A percentile compares a stretch with the other conserved stretches of the same genome.
Conservation (phyloP, 2,329 filamentous ascomycete species). For the Colletotrichum eleusines region DNA sequence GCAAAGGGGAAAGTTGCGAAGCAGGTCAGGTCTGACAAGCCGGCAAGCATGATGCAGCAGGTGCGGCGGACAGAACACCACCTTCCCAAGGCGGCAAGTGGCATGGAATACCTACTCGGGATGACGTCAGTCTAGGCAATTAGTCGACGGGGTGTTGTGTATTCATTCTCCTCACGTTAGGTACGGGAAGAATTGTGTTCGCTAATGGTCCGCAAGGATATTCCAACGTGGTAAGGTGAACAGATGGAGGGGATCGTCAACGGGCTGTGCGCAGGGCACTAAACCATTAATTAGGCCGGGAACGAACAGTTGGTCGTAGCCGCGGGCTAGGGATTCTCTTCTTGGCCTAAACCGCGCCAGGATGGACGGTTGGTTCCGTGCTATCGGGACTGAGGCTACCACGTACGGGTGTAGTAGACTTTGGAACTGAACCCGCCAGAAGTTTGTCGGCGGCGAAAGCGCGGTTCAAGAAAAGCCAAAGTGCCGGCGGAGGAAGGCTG, state of each 20-base stretch:
- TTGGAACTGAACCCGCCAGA: background rate
- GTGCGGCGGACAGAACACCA: conserved; percentile 17
- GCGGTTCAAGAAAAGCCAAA: background rate
- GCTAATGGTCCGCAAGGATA: background rate
- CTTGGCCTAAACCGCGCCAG: conserved; percentile 24
- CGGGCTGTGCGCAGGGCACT: too few species aligned
- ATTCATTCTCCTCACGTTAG: background rate
- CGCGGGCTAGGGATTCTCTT: conserved; percentile 1
- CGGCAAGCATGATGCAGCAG: background rate
- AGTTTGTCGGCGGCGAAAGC: background rate
- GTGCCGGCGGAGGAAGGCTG: background rate
- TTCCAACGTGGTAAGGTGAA: conserved; percentile 16
- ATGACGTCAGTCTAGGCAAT: conserved; percentile 32
- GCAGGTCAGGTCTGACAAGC: background rate
- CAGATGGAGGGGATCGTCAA: conserved; percentile 3
- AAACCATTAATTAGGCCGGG: conserved; percentile 8
- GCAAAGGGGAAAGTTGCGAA: background rate
- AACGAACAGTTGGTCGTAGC: conserved; percentile 5
- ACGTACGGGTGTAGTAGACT: background rate
- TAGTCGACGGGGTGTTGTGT: too few species aligned
- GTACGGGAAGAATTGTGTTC: background rate
- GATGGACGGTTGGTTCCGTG: conserved; percentile 15
- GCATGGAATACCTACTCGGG: conserved; percentile 1
- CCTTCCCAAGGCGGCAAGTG: conserved; percentile 20
- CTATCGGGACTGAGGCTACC: conserved; percentile 2